Percentiles rank a stretch among this genome's conserved stretches.
phyloP scores from a whole-genome alignment of 1,139 yeast species.

The Suhomyces anneliseae region DNA sequence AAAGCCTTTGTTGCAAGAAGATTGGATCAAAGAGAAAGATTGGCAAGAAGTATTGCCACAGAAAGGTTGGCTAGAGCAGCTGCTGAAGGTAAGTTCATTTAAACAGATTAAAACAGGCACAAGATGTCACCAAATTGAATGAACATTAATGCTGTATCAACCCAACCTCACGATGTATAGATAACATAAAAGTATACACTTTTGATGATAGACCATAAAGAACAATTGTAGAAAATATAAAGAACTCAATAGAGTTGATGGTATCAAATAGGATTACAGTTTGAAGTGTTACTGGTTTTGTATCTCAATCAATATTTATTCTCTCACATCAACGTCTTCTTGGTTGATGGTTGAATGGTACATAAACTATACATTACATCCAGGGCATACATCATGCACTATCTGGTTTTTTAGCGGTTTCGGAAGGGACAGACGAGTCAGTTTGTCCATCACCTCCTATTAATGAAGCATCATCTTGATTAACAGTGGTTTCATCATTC shows the following conservation, averaged over 20 bases:
- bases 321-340: background rate
- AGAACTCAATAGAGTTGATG: no score
- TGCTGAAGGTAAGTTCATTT: constrained; percentile 34
- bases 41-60: constrained; percentile 64
- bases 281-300: no score
- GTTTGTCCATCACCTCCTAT: constrained; percentile 19
- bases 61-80: constrained; percentile 52
- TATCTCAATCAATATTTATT: background rate
- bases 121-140: background rate
- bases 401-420: constrained; percentile 7
- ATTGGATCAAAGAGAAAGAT: constrained; percentile 59
- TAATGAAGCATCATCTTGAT: constrained; percentile 31
- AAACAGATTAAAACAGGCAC: no score
- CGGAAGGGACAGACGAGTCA: constrained; percentile 6
- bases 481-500: constrained; percentile 40
- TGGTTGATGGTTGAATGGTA: background rate
- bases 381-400: constrained; percentile 2
- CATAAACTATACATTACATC: constrained; percentile 2
- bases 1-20: constrained; percentile 52
- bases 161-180: no score
- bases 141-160: no score
- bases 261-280: no score
- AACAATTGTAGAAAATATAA: constrained; percentile 1
- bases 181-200: no score
- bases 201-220: background rate